A percentile compares a stretch with the other conserved stretches of the same genome.
Conservation (phyloP, 2,329 filamentous ascomycete genomes). For the Zymoseptoria brevis region DNA sequence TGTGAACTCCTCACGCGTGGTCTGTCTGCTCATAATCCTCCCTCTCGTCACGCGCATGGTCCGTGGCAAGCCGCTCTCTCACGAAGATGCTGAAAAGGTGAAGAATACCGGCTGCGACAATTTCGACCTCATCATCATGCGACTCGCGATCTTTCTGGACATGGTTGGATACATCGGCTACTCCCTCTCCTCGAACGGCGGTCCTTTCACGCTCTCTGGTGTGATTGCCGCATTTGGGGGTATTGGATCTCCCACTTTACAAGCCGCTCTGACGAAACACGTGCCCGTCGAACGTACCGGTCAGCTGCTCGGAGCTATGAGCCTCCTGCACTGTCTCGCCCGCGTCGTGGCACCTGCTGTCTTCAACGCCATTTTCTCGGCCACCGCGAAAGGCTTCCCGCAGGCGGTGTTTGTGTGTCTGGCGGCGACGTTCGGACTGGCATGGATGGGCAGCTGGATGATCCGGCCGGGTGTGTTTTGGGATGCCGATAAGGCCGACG, state of each 20-base stretch:
- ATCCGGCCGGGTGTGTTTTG: slow-evolving; percentile 54
- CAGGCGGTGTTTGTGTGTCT: slow-evolving; percentile 79
- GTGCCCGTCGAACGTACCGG: slow-evolving; percentile 75
- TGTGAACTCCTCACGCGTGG: slow-evolving; percentile 68
- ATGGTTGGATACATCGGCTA: slow-evolving; percentile 69
- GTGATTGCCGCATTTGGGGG: slow-evolving; percentile 70
- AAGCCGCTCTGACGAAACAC: slow-evolving; percentile 82
- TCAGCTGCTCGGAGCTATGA: slow-evolving; percentile 79
- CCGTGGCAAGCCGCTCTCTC: slow-evolving; percentile 46
- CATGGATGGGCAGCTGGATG: slow-evolving; percentile 60
- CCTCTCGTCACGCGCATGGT: slow-evolving; percentile 71
- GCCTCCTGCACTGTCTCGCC: slow-evolving; percentile 73
- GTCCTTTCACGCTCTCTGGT: slow-evolving; percentile 63
- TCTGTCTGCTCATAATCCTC: slow-evolving; percentile 65
- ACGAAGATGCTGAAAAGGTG: slow-evolving; percentile 25
- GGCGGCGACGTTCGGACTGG: slow-evolving; percentile 55
- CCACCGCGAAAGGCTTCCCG: slow-evolving; percentile 68
- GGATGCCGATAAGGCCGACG: slow-evolving; percentile 13
- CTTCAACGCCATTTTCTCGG: slow-evolving; percentile 79
- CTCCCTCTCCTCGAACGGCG: slow-evolving; percentile 52
- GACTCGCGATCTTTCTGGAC: slow-evolving; percentile 65
- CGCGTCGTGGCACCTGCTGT: slow-evolving; percentile 70
- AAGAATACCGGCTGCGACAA: slow-evolving; percentile 62
- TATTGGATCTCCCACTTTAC: slow-evolving; percentile 75
- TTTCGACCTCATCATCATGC: slow-evolving; percentile 71